These are phyloP conservation scores for Silene conica DNA, from an alignment of 148 eudicot genomes.

Conservation along the genomic window DNA sequence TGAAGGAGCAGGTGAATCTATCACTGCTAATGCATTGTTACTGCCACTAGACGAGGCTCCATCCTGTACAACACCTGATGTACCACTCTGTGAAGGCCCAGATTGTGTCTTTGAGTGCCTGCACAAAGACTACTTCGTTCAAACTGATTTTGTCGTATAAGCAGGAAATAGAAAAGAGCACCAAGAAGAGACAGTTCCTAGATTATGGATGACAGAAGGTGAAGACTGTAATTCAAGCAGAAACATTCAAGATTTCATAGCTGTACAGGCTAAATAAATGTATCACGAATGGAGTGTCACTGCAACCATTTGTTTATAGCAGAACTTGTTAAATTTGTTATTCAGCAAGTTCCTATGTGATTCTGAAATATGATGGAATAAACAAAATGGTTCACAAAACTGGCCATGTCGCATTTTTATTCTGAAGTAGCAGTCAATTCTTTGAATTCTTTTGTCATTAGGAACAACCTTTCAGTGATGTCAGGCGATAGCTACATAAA, in stretches of 20 bases:
- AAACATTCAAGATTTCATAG: not conserved
- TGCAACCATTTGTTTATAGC: not conserved
- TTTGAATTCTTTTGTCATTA: not conserved
- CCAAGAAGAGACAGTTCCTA: not conserved
- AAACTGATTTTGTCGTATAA: not conserved
- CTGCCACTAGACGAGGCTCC: constrained; percentile 35
- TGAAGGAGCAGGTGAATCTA: constrained; percentile 42
- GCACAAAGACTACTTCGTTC: constrained; percentile 24
- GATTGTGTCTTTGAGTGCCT: constrained; percentile 67
- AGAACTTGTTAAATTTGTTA: not conserved
- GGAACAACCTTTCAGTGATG: not conserved
- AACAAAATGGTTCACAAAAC: not conserved
- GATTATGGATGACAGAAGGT: not conserved
- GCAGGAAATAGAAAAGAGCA: not conserved
- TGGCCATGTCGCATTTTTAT: not conserved
- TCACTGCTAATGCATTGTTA: constrained; percentile 56
- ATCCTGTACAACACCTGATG: constrained; percentile 30
- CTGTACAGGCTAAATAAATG: not conserved
- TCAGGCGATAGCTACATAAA: not conserved
- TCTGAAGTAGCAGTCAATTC: not conserved
- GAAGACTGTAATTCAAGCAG: not conserved
- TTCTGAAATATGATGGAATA: not conserved
- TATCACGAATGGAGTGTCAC: not conserved
- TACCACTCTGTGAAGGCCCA: constrained; percentile 34
- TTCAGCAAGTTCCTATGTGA: not conserved